Percentiles rank a stretch among this genome's conserved stretches.
phyloP scores from a whole-genome alignment of 2,329 filamentous ascomycete genomes.

The Calonectria leucothoes region DNA sequence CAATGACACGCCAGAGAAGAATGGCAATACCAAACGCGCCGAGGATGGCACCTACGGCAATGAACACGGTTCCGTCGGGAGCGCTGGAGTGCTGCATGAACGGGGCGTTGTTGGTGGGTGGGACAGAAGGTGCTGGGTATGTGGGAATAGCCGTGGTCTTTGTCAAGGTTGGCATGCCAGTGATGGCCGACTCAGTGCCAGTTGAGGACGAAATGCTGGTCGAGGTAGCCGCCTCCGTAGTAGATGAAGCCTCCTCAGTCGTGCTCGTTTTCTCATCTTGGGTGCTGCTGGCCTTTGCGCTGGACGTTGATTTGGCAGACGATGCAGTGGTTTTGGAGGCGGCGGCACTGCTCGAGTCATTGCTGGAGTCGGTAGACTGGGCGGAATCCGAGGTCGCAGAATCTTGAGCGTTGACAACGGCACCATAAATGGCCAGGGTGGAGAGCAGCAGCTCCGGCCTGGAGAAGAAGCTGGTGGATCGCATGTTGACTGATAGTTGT shows the following conservation, averaged over 20 bases:
- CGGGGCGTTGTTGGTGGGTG: constrained; percentile 84
- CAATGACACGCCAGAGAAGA: constrained; percentile 86
- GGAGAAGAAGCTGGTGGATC: constrained; percentile 42
- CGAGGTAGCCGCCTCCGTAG: constrained; percentile 26
- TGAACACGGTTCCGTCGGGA: constrained; percentile 96
- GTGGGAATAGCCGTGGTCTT: constrained; percentile 56
- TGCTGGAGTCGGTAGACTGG: constrained; percentile 13
- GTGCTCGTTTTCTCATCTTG: constrained; percentile 22
- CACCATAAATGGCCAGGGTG: constrained; percentile 43
- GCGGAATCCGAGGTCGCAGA: constrained; percentile 32
- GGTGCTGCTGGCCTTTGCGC: not conserved
- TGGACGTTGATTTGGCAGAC: constrained; percentile 32
- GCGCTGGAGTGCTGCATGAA: constrained; percentile 90
- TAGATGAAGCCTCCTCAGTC: constrained; percentile 17
- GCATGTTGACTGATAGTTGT: constrained; percentile 36
- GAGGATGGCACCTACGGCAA: constrained; percentile 88
- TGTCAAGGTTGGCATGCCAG: constrained; percentile 57
- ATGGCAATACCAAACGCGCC: constrained; percentile 86
- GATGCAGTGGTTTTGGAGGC: constrained; percentile 17
- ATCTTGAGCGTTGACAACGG: constrained; percentile 48
- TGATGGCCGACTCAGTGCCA: constrained; percentile 39
- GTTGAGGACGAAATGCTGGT: constrained; percentile 28
- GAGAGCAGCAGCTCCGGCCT: constrained; percentile 42
- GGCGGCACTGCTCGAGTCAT: not conserved
- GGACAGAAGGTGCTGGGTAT: constrained; percentile 80